Evolutionary conservation across 805 yeast species (phyloP).

Genomic region (baker's yeast (Saccharomyces cerevisiae)): DNA sequence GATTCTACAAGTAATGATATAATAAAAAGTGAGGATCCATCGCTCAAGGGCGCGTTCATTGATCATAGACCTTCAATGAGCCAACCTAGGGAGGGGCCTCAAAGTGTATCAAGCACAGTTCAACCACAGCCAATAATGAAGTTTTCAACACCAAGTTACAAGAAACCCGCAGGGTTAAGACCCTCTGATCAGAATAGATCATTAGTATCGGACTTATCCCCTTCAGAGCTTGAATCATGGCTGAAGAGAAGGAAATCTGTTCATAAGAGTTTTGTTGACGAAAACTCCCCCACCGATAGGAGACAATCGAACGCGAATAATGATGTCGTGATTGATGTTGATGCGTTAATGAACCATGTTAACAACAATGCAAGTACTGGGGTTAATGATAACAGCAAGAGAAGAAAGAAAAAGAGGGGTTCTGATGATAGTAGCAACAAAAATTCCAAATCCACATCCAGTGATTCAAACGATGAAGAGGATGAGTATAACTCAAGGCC

Average conservation of each 20-base stretch:
- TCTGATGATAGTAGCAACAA: constrained; percentile 1
- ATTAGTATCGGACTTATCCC: constrained; percentile 3
- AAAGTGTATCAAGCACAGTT: background rate
- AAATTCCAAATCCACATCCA: constrained; percentile 2
- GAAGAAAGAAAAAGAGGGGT: constrained; percentile 2
- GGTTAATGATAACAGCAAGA: background rate
- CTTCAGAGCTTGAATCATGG: constrained; percentile 9
- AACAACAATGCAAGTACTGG: constrained; percentile 8
- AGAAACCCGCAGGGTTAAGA: background rate
- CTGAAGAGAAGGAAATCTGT: background rate
- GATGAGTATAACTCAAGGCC: constrained; percentile 36
- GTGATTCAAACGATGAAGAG: constrained; percentile 12
- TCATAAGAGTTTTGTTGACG: background rate
- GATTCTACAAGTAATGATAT: constrained; percentile 10
- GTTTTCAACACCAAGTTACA: background rate
- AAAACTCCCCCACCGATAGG: constrained; percentile 1
- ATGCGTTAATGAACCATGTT: constrained; percentile 28
- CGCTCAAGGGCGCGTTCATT: constrained; percentile 11
- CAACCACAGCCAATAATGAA: background rate
- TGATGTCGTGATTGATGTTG: constrained; percentile 31
- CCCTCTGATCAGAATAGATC: background rate
- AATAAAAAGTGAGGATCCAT: constrained; percentile 7
- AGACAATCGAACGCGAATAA: constrained; percentile 13
- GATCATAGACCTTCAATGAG: constrained; percentile 23
- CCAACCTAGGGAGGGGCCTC: background rate